Evolutionary conservation across 2,329 filamentous ascomycete genomes (phyloP), one percentile per base, ranked within the genome.

Genomic region (Alternaria gaisen): DNA sequence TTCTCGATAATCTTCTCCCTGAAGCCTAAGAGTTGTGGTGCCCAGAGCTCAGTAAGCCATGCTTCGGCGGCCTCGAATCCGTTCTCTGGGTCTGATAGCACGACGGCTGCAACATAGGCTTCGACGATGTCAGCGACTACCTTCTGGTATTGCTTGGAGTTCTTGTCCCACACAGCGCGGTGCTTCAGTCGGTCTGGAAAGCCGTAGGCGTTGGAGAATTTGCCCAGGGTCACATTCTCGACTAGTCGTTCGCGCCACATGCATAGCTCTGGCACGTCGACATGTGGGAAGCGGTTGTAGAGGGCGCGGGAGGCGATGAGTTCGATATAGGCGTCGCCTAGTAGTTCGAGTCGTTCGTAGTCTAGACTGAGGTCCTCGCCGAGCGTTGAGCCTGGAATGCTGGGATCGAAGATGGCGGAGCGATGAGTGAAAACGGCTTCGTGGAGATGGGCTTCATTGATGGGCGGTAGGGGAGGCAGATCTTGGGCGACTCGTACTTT

Each of bases 81-180:
- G 47, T 87, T 75, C 9, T 81, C 78, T 0, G 87, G 83, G 69
- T 93, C 86, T 1, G 90, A 88, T 2, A 92, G 80, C 34, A 97
- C 85, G 6, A 94, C 80, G 3, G 91, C 94, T 9, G 91, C 94
- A 16, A 97, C 87, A 69, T 96, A 97, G 0, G 94, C 91, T 77
- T 98, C 94, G 70, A 97, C 96, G 18, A 97, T 85, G 74, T 98
- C 94, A 9, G 90, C 94, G 57, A 91, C 84, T 10, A 93, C 88
- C 77, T 97, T 97, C 14, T 82, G 85, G 72, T 53, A 80, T 54
- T 32, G 73, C 70, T 70, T 77, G 22, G 61, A 70, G 43, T 71
- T 70, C 11, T 64, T 60, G 53, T 79, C 70, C 64, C 65, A 69
- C 47, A 77, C 56, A 14, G 73, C 72, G 5, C 71, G 73, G 85